Percentiles rank a stretch among this genome's conserved stretches.
Evolutionary conservation across 1,139 yeast genomes (phyloP).

Genomic region (Hansenula lynferdii): DNA sequence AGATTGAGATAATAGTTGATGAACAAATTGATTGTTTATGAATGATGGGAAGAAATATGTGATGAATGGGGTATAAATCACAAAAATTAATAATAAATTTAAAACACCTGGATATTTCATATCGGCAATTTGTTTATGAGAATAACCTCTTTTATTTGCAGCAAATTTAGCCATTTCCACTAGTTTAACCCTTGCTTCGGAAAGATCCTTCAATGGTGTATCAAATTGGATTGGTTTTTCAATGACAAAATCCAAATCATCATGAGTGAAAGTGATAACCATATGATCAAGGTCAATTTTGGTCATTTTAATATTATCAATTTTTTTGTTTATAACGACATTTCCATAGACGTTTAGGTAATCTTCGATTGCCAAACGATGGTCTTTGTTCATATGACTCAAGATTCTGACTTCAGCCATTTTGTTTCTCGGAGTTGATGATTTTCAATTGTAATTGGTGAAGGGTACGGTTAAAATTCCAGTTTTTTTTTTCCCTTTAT

Average conservation of each 20-base stretch:
- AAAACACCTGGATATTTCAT: conserved; percentile 37
- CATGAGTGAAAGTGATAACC: conserved; percentile 33
- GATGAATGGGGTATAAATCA: conserved; percentile 30
- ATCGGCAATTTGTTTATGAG: conserved; percentile 49
- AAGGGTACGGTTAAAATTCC: too few relatives aligned
- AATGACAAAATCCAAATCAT: conserved; percentile 46
- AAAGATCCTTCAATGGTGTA: conserved; percentile 43
- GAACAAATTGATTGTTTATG: too few relatives aligned
- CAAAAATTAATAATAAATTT: conserved; percentile 28
- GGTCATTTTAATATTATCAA: conserved; percentile 43
- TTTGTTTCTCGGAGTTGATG: too few relatives aligned
- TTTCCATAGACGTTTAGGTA: conserved; percentile 63
- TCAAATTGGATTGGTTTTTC: conserved; percentile 41
- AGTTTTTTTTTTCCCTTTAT: too few relatives aligned
- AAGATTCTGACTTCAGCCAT: conserved; percentile 34
- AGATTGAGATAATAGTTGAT: too few relatives aligned
- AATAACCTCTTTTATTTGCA: conserved; percentile 60
- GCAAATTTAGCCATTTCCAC: conserved; percentile 68
- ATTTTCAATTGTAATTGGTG: too few relatives aligned
- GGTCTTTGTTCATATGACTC: conserved; percentile 71
- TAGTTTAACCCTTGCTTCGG: conserved; percentile 54
- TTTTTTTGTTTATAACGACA: conserved; percentile 35
- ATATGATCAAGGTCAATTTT: conserved; percentile 42
- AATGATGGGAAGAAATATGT: conserved; percentile 26
- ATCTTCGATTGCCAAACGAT: conserved; percentile 64